Conservation (phyloP, 2,329 filamentous ascomycete genomes). For the Aspergillus versicolor region DNA sequence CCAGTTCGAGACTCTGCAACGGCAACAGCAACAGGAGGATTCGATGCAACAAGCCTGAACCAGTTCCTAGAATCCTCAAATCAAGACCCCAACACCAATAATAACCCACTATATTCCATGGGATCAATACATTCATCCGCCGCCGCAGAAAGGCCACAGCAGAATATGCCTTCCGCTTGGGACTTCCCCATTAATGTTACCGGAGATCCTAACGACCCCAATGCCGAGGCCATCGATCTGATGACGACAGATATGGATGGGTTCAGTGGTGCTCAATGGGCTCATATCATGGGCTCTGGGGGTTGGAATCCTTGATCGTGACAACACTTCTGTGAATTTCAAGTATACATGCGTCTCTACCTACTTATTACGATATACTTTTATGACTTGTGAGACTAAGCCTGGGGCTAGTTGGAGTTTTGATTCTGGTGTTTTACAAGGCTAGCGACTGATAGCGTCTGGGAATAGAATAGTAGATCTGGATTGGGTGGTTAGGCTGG, state of each 20-base stretch:
- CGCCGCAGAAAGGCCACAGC: slow-evolving; percentile 19
- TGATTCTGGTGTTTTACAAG: not conserved
- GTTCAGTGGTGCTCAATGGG: slow-evolving; percentile 37
- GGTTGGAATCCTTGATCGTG: slow-evolving; percentile 20
- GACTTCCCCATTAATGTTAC: slow-evolving; percentile 20
- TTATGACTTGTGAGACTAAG: not conserved
- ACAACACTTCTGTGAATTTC: no score
- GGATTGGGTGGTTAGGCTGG: not conserved
- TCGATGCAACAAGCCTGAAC: not conserved
- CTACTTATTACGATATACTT: not conserved
- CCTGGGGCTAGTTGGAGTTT: slow-evolving; percentile 1
- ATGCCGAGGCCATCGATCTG: slow-evolving; percentile 19
- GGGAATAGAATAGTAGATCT: not conserved
- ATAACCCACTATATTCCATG: slow-evolving; percentile 17
- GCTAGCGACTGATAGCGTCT: not conserved
- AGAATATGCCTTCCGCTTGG: slow-evolving; percentile 31
- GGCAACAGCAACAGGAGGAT: not conserved
- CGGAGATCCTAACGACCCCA: slow-evolving; percentile 11
- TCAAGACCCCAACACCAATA: not conserved
- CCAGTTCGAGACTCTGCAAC: not conserved
- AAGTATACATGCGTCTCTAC: not conserved
- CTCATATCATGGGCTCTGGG: slow-evolving; percentile 26
- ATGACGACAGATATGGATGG: slow-evolving; percentile 24
- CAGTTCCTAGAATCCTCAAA: slow-evolving; percentile 18
- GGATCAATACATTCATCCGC: slow-evolving; percentile 18